Conservation (phyloP, 2,329 filamentous ascomycete genomes). For the Clarireedia homoeocarpa region DNA sequence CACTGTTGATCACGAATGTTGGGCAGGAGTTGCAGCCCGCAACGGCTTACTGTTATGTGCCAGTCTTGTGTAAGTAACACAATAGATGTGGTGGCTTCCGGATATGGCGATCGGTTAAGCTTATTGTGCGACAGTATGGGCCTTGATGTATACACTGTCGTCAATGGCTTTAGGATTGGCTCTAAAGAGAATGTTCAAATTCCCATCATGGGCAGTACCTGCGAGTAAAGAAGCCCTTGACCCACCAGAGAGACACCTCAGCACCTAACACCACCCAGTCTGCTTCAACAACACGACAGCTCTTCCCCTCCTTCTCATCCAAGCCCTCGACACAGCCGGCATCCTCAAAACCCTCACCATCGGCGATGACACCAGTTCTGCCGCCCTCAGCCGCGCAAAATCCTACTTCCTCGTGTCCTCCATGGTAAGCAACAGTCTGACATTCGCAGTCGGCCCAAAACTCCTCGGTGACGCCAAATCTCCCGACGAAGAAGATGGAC, state of each 20-base stretch:
- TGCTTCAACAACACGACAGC: conserved; percentile 40
- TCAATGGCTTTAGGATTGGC: conserved; percentile 36
- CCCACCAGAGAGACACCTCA: too few relatives aligned
- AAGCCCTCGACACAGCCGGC: conserved; percentile 35
- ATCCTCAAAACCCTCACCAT: conserved; percentile 42
- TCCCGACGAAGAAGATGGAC: conserved; percentile 27
- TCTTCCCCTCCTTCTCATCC: conserved; percentile 38
- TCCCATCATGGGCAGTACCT: conserved; percentile 39
- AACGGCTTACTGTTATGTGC: conserved; percentile 31
- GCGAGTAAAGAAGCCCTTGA: conserved; percentile 32
- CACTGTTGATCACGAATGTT: conserved; percentile 38
- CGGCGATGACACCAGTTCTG: conserved; percentile 35
- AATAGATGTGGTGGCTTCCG: too few relatives aligned
- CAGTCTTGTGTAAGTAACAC: conserved; percentile 25
- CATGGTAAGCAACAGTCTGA: conserved; percentile 54
- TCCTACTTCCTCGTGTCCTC: conserved; percentile 60
- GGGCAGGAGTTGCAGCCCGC: conserved; percentile 34
- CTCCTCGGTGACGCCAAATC: conserved; percentile 42
- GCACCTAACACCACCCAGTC: not conserved
- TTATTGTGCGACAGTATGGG: conserved; percentile 30
- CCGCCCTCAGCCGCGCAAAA: conserved; percentile 50
- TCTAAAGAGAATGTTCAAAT: conserved; percentile 31
- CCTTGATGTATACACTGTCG: conserved; percentile 32
- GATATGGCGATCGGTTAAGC: not conserved
- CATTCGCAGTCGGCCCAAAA: conserved; percentile 54